phyloP scores from a whole-genome alignment of 2,329 filamentous ascomycete species.

The Beauveria rudraprayagi region DNA sequence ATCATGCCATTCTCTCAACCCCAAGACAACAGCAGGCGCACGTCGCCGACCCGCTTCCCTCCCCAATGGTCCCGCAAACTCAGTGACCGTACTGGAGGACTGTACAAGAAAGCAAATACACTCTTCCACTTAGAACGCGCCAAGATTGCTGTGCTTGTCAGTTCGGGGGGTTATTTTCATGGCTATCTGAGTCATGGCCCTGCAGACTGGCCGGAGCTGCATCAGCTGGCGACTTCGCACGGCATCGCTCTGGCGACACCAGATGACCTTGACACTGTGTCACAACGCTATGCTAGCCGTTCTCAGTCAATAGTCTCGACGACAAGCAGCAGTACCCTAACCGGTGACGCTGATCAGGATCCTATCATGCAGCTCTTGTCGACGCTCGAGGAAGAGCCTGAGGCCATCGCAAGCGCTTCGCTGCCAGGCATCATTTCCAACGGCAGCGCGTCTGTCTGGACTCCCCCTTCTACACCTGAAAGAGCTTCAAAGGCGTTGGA shows the following conservation, averaged over 20 bases:
- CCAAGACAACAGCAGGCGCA: background rate
- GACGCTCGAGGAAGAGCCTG: background rate
- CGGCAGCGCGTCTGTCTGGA: background rate
- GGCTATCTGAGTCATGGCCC: background rate
- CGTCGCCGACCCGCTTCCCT: background rate
- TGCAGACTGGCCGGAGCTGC: background rate
- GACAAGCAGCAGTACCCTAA: background rate
- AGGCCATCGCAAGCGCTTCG: background rate
- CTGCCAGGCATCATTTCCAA: background rate
- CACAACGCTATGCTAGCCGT: background rate
- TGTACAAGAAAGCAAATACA: background rate
- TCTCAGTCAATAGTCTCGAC: background rate
- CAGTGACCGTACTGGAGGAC: background rate
- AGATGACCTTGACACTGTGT: constrained; percentile 1
- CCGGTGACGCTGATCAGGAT: background rate
- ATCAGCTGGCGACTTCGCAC: background rate
- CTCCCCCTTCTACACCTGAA: background rate
- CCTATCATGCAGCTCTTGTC: background rate
- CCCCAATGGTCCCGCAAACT: background rate
- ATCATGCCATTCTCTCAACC: background rate
- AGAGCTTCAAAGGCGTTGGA: background rate
- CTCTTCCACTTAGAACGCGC: background rate
- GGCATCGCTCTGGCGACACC: background rate
- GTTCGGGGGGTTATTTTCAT: background rate
- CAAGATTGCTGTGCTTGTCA: background rate